Conservation (phyloP, 1,139 yeast species). For the Sugiyamaella japonica region DNA sequence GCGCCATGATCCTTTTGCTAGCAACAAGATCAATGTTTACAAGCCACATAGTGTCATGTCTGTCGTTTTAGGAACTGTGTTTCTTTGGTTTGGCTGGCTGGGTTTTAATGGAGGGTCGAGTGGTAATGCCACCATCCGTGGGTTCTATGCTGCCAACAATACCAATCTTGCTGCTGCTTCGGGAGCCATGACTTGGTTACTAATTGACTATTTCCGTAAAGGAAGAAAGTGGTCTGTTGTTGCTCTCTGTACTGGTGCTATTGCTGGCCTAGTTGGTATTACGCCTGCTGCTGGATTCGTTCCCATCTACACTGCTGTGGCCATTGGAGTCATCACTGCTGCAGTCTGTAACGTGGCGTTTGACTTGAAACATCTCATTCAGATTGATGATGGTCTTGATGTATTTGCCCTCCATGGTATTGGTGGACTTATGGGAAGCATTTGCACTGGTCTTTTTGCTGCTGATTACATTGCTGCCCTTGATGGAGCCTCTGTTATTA, state of each 20-base stretch:
- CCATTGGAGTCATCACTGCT: constrained; percentile 81
- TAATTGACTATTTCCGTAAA: constrained; percentile 82
- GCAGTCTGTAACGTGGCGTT: constrained; percentile 80
- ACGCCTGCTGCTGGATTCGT: constrained; percentile 98
- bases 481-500: constrained; percentile 54
- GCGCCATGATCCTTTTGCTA: constrained; percentile 70
- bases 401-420: constrained; percentile 93
- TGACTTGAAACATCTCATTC: constrained; percentile 68
- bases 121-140: constrained; percentile 86
- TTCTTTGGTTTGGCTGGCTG: constrained; percentile 98
- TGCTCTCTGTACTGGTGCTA: constrained; percentile 90
- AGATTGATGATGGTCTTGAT: constrained; percentile 93
- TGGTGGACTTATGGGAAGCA: constrained; percentile 85
- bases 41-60: constrained; percentile 74
- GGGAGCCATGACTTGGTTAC: constrained; percentile 93
- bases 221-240: constrained; percentile 94
- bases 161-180: constrained; percentile 89
- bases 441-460: constrained; percentile 87
- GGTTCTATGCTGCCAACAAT: constrained; percentile 90
- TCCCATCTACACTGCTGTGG: constrained; percentile 82
- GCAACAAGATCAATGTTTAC: constrained; percentile 62
- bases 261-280: constrained; percentile 92
- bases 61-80: constrained; percentile 89
- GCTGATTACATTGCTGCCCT: constrained; percentile 88
- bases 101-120: constrained; percentile 98